Evolutionary conservation across 2,329 filamentous ascomycete genomes (phyloP).

Genomic region (Trichoderma atroviride): DNA sequence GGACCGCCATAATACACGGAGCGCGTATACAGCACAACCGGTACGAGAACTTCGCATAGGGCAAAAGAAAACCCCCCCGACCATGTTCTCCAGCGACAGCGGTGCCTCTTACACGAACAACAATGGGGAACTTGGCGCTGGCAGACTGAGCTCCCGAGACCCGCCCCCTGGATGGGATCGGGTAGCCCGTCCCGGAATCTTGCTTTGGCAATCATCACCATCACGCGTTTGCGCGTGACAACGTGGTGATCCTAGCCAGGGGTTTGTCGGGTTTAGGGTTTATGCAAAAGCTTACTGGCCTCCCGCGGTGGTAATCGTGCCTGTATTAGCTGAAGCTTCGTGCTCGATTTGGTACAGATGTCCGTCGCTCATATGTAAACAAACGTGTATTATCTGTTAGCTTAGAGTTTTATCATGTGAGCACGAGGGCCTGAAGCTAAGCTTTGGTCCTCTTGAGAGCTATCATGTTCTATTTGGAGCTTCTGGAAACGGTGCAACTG

Average conservation of each 20-base stretch:
- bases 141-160: background rate
- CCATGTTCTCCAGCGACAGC: background rate
- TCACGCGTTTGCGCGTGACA: slow-evolving; percentile 12
- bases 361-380: background rate
- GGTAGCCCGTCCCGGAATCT: slow-evolving; percentile 14
- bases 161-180: slow-evolving; percentile 18
- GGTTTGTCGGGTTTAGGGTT: slow-evolving; percentile 3
- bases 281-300: slow-evolving; percentile 1
- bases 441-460: slow-evolving; percentile 4
- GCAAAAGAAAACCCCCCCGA: background rate
- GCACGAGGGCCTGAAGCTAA: background rate
- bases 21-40: background rate
- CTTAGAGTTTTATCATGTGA: slow-evolving; percentile 2
- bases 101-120: background rate
- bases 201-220: slow-evolving; percentile 12
- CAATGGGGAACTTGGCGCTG: background rate
- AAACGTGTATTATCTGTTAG: background rate
- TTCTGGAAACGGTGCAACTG: background rate
- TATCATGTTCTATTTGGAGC: background rate
- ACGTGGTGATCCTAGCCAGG: slow-evolving; percentile 4
- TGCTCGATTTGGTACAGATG: background rate
- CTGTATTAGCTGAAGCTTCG: slow-evolving; percentile 6
- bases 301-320: background rate
- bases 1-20: background rate
- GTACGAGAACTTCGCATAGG: background rate